Evolutionary conservation across 345 rosid genomes (phyloP).

Genomic region (Salix suchowensis): DNA sequence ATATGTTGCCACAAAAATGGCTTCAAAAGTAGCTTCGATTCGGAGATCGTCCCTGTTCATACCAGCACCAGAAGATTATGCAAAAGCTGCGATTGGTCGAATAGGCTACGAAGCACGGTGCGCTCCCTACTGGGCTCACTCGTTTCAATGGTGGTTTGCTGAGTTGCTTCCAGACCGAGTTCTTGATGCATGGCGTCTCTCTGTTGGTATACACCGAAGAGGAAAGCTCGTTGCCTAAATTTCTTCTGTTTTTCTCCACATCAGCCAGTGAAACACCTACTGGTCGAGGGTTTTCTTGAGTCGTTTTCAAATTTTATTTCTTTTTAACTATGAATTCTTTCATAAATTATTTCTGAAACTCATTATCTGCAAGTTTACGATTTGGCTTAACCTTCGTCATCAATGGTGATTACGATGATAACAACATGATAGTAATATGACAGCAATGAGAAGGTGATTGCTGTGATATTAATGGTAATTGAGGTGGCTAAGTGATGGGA

Average conservation of each 20-base stretch:
- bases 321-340: not conserved
- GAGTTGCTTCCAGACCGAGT: conserved; percentile 42
- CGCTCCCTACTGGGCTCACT: conserved; percentile 79
- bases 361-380: not conserved
- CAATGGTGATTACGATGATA: too few species aligned
- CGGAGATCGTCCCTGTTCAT: conserved; percentile 45
- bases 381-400: not conserved
- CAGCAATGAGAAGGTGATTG: too few species aligned
- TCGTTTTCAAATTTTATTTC: too few species aligned
- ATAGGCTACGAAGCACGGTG: conserved; percentile 62
- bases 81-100: conserved; percentile 41
- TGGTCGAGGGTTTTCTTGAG: not conserved
- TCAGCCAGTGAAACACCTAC: too few species aligned
- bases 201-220: conserved; percentile 57
- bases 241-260: too few species aligned
- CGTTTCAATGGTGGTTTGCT: conserved; percentile 66
- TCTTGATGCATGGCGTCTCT: conserved; percentile 78
- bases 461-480: too few species aligned
- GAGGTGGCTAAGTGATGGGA: too few species aligned
- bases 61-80: conserved; percentile 60
- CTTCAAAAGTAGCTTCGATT: conserved; percentile 48
- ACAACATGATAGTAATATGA: too few species aligned
- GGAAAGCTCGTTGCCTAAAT: not conserved
- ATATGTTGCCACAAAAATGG: conserved; percentile 80
- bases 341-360: not conserved